A percentile compares a stretch with the other conserved stretches of the same genome.
phyloP scores from a whole-genome alignment of 345 rosid species.

The Eucalyptus regnans region DNA sequence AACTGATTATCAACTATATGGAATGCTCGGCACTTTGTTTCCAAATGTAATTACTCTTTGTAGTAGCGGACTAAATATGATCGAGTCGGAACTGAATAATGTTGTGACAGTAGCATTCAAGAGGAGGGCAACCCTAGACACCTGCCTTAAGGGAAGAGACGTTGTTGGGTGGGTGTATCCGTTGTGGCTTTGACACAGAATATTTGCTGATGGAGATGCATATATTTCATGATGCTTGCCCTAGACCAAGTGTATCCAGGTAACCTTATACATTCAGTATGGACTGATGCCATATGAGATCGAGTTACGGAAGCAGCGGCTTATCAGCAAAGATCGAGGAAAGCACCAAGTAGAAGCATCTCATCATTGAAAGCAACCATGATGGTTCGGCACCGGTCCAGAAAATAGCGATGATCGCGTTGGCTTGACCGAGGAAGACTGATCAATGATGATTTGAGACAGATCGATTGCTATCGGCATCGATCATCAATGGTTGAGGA shows the following conservation, averaged over 20 bases:
- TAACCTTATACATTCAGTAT: neutral
- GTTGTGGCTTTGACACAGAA: neutral
- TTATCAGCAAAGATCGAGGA: neutral
- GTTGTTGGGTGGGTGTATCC: neutral
- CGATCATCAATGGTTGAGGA: neutral
- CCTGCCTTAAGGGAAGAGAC: neutral
- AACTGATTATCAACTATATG: neutral
- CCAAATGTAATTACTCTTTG: neutral
- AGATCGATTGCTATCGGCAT: fast-evolving
- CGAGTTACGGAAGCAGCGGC: neutral
- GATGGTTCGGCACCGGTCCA: neutral
- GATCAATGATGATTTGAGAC: neutral
- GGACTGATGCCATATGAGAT: neutral
- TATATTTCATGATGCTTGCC: neutral
- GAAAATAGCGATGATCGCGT: neutral
- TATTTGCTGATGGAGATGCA: neutral
- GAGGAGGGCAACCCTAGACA: neutral
- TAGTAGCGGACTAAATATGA: neutral
- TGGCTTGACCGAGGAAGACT: neutral
- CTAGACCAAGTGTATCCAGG: neutral
- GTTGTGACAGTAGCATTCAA: neutral
- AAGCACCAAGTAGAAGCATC: neutral
- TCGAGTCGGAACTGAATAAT: neutral
- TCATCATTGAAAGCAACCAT: neutral
- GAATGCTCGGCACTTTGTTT: neutral